phyloP scores from a whole-genome alignment of 192 early-diverging fungal genomes.

The Coemansia sp. region DNA sequence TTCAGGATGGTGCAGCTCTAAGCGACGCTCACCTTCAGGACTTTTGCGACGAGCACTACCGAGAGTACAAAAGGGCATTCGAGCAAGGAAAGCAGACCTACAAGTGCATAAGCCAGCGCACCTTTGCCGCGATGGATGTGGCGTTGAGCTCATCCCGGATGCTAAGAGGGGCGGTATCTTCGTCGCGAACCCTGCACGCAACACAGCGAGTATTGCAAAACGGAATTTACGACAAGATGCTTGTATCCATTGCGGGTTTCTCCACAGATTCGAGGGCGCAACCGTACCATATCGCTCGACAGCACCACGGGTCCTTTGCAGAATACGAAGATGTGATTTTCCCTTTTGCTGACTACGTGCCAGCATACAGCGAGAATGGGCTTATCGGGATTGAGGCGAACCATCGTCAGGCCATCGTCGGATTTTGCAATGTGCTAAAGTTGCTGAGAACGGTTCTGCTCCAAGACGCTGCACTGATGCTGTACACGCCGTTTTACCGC shows the following conservation, averaged over 20 bases:
- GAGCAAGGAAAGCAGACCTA: conserved; percentile 3
- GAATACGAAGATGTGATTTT: conserved; percentile 27
- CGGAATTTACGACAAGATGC: conserved; percentile 13
- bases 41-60: conserved; percentile 30
- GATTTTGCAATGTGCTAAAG: conserved; percentile 43
- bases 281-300: conserved; percentile 17
- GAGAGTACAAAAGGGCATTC: conserved; percentile 17
- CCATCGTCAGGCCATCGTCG: conserved; percentile 10
- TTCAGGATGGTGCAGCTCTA: conserved; percentile 14
- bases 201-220: conserved; percentile 18
- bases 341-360: conserved; percentile 38
- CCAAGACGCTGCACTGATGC: conserved; percentile 37
- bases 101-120: conserved; percentile 21
- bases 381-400: background rate
- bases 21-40: conserved; percentile 17
- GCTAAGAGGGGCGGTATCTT: conserved; percentile 7
- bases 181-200: conserved; percentile 16
- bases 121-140: background rate
- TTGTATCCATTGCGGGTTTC: conserved; percentile 30
- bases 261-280: background rate
- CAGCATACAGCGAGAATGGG: background rate
- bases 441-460: conserved; percentile 25
- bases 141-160: background rate
- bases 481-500: conserved; percentile 35
- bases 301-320: background rate